Base-by-base conservation (phyloP, 1,284 basidiomycete species). In the Trametes pubescens region DNA sequence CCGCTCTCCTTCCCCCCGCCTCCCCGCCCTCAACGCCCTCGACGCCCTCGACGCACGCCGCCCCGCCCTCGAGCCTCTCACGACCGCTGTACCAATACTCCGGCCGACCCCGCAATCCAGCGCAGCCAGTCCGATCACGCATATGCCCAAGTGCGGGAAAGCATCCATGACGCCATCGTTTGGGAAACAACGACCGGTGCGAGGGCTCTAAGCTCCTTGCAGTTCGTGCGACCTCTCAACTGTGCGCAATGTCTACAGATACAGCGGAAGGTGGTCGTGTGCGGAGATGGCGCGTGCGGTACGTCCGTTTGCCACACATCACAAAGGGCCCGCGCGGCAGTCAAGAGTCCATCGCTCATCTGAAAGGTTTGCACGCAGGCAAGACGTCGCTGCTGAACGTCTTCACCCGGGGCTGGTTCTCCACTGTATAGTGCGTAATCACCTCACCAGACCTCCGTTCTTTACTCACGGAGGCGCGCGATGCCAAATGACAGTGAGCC, bases 221-320 rank as follows among this genome's bases (percentile, higher is more conserved):
- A 2, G 14, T 21, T 24, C 32, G 46, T 43, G 35, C 44, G 26
- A 43, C 47, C 52, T 5, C n/a, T 16, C 24, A 34, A 8, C 32
- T 21, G 43, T n/a, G 51, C 48, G 5, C 49, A 13, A 21, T 48
- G 21, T 24, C 24, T 53, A 21, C 21, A 88, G 86, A 73, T 90
- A 51, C 85, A 87, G 73, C 81, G 88, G 47, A 92, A 93, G 78
- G 82, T 92, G 7, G 91, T 93, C 2, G 90, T 98, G 8, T 90
- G 95, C 65, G 96, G 96, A 43, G 96, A 98, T 78, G 96, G 96
- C 69, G 96, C 95, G 54, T 95, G 92, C 72, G 95, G 95, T 89
- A 75, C 61, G 81, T 74, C 57, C 59, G 48, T 59, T 51, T 66
- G 26, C 40, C 40, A 56, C 51, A 59, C 62, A 57, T 34, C 40